These are phyloP conservation scores for Durio zibethinus DNA, from an alignment of 345 rosid species.

Conservation along the genomic window DNA sequence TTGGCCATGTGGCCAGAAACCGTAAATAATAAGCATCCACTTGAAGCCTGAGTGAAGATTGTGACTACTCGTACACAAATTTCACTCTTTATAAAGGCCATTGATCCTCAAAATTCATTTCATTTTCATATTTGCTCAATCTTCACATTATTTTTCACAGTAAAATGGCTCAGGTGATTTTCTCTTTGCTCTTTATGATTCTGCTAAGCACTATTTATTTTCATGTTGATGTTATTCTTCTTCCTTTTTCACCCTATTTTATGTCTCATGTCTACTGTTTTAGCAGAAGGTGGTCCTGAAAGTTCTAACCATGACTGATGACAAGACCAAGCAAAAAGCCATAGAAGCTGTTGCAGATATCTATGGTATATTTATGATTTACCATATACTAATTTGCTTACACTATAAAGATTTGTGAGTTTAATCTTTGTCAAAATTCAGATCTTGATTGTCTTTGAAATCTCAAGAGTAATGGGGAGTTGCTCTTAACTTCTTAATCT, in stretches of 20 bases:
- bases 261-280: neutral
- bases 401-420: neutral
- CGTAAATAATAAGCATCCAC: neutral
- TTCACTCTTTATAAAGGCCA: no score
- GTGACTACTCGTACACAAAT: neutral
- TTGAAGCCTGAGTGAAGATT: no score
- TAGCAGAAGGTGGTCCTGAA: slow-evolving; percentile 74
- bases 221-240: slow-evolving; percentile 13
- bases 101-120: neutral
- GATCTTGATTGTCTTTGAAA: neutral
- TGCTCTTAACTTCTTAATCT: neutral
- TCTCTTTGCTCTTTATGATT: neutral
- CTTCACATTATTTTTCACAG: slow-evolving; percentile 5
- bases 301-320: slow-evolving; percentile 91
- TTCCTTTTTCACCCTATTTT: neutral
- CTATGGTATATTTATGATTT: slow-evolving; percentile 38
- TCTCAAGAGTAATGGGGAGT: neutral
- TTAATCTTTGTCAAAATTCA: neutral
- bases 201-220: neutral
- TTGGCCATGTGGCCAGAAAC: neutral
- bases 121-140: neutral
- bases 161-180: slow-evolving; percentile 64
- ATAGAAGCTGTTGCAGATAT: slow-evolving; percentile 90
- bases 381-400: neutral
- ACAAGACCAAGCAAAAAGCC: slow-evolving; percentile 85